Conservation (phyloP, 2,329 filamentous ascomycete species). For the Dothideomycetes sp. region DNA sequence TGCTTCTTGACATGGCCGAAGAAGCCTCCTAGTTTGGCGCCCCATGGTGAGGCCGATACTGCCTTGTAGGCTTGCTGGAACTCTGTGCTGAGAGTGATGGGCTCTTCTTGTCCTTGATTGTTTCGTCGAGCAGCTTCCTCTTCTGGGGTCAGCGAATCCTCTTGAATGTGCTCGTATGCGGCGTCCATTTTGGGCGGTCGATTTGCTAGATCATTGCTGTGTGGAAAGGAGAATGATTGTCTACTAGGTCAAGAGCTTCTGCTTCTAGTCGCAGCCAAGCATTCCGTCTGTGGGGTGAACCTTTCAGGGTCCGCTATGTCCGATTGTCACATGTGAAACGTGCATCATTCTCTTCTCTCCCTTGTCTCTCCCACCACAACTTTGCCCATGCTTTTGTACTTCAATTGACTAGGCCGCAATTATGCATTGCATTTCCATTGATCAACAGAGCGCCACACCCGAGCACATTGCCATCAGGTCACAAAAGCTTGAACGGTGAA, state of each 20-base stretch:
- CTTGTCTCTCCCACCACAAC: too few species aligned
- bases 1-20: constrained; percentile 90
- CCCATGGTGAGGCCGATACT: constrained; percentile 86
- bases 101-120: constrained; percentile 34
- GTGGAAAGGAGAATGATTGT: too few species aligned
- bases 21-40: constrained; percentile 74
- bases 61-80: constrained; percentile 93
- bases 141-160: constrained; percentile 54
- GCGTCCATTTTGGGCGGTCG: constrained; percentile 62
- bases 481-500: too few species aligned
- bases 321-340: background rate
- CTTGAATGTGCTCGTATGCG: constrained; percentile 92
- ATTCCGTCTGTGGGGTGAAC: background rate
- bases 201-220: background rate
- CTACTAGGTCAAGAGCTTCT: too few species aligned
- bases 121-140: constrained; percentile 35
- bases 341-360: background rate
- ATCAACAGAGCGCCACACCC: too few species aligned
- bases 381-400: too few species aligned
- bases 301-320: background rate
- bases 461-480: too few species aligned
- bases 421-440: too few species aligned
- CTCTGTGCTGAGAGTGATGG: constrained; percentile 64
- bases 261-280: background rate
- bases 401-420: too few species aligned